Base-by-base conservation (phyloP, 768 basidiomycete species). In the Phylloporus sp. region DNA sequence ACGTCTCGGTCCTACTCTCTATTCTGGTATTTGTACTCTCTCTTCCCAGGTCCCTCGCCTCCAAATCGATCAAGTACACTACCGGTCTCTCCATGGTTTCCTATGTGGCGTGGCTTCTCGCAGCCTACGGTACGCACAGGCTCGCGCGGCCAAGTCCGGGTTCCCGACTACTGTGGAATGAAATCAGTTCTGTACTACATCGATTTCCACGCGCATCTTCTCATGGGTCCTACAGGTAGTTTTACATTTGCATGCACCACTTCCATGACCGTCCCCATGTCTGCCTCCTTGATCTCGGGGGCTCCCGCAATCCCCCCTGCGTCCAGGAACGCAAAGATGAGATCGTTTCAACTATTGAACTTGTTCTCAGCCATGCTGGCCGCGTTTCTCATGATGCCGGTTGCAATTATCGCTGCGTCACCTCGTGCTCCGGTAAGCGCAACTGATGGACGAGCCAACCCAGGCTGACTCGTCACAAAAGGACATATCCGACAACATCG, bases 241-340 rank as follows among this genome's bases (percentile, higher is more conserved):
- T 23, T 59, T n/a, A 76, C 79, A 9, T 87, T 88, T 59, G 70
- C 80, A 11, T 87, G 85, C 57, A 73, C 81, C 15, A 80, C 85
- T 1, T 69, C 79, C 6, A 75, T 77, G 49, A 84, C 86, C 5
- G 69, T 86, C 15, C 77, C 82, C 17, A 63, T 87, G 43, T 86
- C 84, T 51, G 71, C 79, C 29, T 78, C 84, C 4, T 63, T 86
- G 42, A 75, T 74, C 47, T 74, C 74, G 22, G 66, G 54, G 13
- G 45, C 37, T 6, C n/a, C 55, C n/a, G 26, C 28, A 1, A 31
- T 15, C 5, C 11, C 55, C n/a, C 41, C 46, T 34, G 35, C 53
- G 11, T 49, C 55, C 39, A 81, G 79, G 64, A 69, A 70, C 39
- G 67, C 75, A 11, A 71, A 68, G 26, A 67, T 71, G 26, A 76